Conservation (phyloP, 768 basidiomycete genomes). For the Holtermannia corniformis region DNA sequence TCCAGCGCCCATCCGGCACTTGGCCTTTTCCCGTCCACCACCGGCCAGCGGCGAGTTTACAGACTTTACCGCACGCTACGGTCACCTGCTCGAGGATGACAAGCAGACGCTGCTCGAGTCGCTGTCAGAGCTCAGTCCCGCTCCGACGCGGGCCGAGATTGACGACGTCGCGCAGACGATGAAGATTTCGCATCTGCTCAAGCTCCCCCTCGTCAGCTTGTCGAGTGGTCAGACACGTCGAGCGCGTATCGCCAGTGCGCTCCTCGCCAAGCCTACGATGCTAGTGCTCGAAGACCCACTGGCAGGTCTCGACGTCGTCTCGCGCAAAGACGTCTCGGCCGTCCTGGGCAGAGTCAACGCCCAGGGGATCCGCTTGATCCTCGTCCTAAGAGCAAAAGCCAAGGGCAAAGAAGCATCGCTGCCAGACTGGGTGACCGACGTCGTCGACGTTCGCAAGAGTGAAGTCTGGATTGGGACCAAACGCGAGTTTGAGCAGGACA, state of each 20-base stretch:
- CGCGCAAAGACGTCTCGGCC: constrained; percentile 26
- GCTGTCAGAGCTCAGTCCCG: constrained; percentile 40
- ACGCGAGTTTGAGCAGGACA: constrained; percentile 44
- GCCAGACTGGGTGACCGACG: constrained; percentile 38
- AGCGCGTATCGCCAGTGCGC: constrained; percentile 68
- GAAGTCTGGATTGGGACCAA: constrained; percentile 51
- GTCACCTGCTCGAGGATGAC: constrained; percentile 76
- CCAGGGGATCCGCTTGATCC: constrained; percentile 20
- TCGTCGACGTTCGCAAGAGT: constrained; percentile 35
- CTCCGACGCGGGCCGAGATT: constrained; percentile 41
- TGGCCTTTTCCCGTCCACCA: constrained; percentile 38
- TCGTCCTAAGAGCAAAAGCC: constrained; percentile 27
- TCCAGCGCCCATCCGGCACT: constrained; percentile 50
- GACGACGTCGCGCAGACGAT: constrained; percentile 52
- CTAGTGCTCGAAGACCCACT: constrained; percentile 82
- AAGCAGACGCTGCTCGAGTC: constrained; percentile 63
- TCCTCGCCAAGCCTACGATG: constrained; percentile 61
- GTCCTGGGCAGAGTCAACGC: constrained; percentile 33
- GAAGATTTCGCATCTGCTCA: constrained; percentile 56
- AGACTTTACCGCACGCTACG: constrained; percentile 88
- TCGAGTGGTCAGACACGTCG: constrained; percentile 87
- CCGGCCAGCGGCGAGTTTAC: constrained; percentile 58
- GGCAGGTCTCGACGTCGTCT: constrained; percentile 37
- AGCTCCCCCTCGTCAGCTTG: constrained; percentile 71
- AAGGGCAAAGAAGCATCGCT: constrained; percentile 28